Base-by-base conservation (phyloP, 169 alveolate species). In the Plasmodium vinckei region DNA sequence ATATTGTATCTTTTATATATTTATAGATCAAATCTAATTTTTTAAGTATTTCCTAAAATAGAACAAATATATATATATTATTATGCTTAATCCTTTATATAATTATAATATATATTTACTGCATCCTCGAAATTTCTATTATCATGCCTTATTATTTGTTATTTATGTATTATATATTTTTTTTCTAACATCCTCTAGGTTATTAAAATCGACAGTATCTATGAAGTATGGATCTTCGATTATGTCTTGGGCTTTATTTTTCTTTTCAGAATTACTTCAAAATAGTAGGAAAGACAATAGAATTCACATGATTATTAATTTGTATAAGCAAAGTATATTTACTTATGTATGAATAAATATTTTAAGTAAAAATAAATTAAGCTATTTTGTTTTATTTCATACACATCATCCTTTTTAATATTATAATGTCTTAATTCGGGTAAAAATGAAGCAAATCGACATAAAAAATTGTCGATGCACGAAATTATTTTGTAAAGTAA, bases 351-450 rank as follows among this genome's bases (percentile, higher is more conserved):
- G 42, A 33, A 33, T 33, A 33, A 6, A 33, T n/a, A 49, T 6
- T 23, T 25, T 42, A 27, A 42, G 42, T 13, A 27, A 25, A 56
- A 56, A 39, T 2, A 68, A 68, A 25, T 68, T 68, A 9, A 42
- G 21, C 7, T 33, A 17, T 13, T 5, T 54, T 25, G 19, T 9
- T 19, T 33, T 10, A 17, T 33, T 21, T 33, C 2, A 7, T 77
- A 63, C 33, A 63, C 88, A 27, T 77, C 88, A 44, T 77, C 75
- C 68, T 77, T 77, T 51, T 77, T 77, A 64, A 77, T 23, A 56
- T 77, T 77, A 59, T 77, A 77, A 64, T 77, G 88, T n/a, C 88
- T 39, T n/a, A 77, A 25, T 21, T 77, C 88, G 13, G 88, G 88
- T 49, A 77, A 75, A 25, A 77, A 77, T 27, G 88, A 63, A 51